Conservation (phyloP, 2,329 filamentous ascomycete genomes). For the Aspergillus fumigatiaffinis region DNA sequence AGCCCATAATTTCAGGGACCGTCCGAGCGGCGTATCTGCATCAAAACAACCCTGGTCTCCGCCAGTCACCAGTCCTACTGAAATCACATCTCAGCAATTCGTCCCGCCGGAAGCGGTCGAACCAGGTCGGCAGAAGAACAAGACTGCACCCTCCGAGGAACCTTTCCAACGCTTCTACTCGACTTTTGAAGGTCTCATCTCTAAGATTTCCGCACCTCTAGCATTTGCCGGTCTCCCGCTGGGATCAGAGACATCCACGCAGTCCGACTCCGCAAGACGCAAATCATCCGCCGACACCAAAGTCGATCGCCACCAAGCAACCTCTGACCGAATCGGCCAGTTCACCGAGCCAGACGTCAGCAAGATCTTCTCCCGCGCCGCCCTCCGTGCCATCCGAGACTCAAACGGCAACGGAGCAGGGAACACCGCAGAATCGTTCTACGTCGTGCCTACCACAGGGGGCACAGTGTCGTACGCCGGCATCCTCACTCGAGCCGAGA, state of each 20-base stretch:
- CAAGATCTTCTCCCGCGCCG: constrained; percentile 79
- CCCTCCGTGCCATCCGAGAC: constrained; percentile 71
- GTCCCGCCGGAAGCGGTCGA: constrained; percentile 30
- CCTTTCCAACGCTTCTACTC: constrained; percentile 89
- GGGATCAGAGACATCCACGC: constrained; percentile 43
- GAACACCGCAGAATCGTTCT: constrained; percentile 71
- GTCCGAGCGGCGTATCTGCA: constrained; percentile 18
- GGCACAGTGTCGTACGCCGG: constrained; percentile 91
- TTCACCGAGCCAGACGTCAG: constrained; percentile 69
- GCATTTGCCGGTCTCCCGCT: constrained; percentile 91
- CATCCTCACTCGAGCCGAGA: constrained; percentile 61
- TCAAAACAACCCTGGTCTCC: constrained; percentile 34
- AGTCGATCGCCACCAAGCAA: constrained; percentile 38
- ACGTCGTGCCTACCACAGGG: constrained; percentile 87
- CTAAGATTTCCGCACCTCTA: constrained; percentile 80
- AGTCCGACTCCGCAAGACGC: constrained; percentile 22
- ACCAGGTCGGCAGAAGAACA: constrained; percentile 12
- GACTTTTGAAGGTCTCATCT: constrained; percentile 84
- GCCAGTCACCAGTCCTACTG: constrained; percentile 30
- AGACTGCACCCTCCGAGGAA: constrained; percentile 54
- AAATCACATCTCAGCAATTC: constrained; percentile 31
- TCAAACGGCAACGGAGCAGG: constrained; percentile 56
- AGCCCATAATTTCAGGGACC: constrained; percentile 20
- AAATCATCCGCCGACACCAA: constrained; percentile 35
- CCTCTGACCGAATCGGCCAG: constrained; percentile 34